Percentiles rank a stretch among this genome's conserved stretches.
Conservation (phyloP, 441 rosid species). For the Euphorbia celastroides region DNA sequence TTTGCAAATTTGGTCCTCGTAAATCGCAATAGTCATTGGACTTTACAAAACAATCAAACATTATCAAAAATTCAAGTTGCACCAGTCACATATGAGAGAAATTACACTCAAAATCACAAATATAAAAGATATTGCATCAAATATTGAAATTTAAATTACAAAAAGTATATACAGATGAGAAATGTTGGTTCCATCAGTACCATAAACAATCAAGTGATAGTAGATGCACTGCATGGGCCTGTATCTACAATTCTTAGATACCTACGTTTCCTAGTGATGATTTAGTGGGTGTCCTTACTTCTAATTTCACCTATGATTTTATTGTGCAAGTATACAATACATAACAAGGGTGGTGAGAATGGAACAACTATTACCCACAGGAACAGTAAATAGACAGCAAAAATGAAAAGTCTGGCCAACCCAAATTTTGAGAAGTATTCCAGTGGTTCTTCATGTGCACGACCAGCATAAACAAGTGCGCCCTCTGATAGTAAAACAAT, state of each 20-base stretch:
- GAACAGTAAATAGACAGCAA: conserved; percentile 11
- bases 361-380: not conserved
- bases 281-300: not conserved
- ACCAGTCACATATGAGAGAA: not conserved
- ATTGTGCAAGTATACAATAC: not conserved
- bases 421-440: conserved; percentile 78
- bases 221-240: not conserved
- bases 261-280: not conserved
- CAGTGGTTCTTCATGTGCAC: conserved; percentile 75
- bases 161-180: not conserved
- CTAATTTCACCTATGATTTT: not conserved
- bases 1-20: not conserved
- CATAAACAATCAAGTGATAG: not conserved
- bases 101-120: not conserved
- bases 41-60: not conserved
- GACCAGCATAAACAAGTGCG: conserved; percentile 77
- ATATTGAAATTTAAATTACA: not conserved
- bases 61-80: not conserved
- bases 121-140: not conserved
- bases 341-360: conserved; percentile 7
- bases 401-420: conserved; percentile 35
- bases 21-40: not conserved
- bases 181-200: conserved; percentile 3
- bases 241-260: not conserved
- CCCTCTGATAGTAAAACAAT: conserved; percentile 80